Conservation (phyloP, 106 monocot genomes). For the Apostasia shenzhenica region DNA sequence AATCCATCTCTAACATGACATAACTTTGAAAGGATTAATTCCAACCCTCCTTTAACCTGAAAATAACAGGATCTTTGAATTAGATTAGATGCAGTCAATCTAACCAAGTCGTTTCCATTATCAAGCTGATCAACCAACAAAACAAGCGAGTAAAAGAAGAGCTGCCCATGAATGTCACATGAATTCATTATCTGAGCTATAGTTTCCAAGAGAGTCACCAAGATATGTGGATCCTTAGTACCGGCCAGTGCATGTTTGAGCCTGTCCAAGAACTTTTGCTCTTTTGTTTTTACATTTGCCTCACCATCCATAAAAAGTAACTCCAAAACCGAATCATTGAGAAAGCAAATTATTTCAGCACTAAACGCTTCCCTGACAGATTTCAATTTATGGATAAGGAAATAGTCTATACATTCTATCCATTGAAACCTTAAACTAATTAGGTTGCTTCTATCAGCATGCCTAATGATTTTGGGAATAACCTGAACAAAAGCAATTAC, state of each 20-base stretch:
- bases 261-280: constrained; percentile 54
- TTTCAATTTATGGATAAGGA: constrained; percentile 62
- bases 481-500: constrained; percentile 41
- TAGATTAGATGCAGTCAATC: constrained; percentile 51
- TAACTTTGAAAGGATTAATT: constrained; percentile 54
- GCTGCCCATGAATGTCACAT: constrained; percentile 33
- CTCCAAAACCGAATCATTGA: constrained; percentile 43
- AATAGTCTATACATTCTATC: constrained; percentile 64
- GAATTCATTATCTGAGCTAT: constrained; percentile 60
- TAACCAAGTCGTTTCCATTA: constrained; percentile 40
- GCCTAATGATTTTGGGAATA: constrained; percentile 67
- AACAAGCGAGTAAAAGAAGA: constrained; percentile 61
- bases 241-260: constrained; percentile 48
- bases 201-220: constrained; percentile 67
- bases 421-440: constrained; percentile 42
- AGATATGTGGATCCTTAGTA: constrained; percentile 52
- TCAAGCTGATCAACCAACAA: constrained; percentile 85
- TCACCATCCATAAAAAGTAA: constrained; percentile 41
- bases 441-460: constrained; percentile 35
- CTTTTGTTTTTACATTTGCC: constrained; percentile 26
- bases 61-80: constrained; percentile 40
- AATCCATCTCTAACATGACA: constrained; percentile 52
- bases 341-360: constrained; percentile 49
- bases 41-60: constrained; percentile 66
- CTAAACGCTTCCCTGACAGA: constrained; percentile 84